Base-by-base conservation (phyloP, 2,329 filamentous ascomycete species). In the Cladosporium colombiae region DNA sequence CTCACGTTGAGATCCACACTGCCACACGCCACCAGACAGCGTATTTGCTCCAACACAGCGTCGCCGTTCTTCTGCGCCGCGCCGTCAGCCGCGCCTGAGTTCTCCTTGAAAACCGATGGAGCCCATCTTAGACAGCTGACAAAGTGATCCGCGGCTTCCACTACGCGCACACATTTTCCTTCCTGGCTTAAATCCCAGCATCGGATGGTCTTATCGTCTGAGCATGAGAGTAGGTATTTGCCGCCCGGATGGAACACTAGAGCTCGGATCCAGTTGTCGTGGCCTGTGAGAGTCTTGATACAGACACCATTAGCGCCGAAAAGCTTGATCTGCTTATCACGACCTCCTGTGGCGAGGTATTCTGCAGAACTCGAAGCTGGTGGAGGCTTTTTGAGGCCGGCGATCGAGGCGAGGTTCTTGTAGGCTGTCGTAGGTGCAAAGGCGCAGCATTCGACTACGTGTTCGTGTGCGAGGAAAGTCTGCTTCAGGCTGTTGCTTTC, bases 141-240 rank as follows among this genome's bases (percentile, higher is more conserved):
- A 73, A 98, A 97, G 75, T 93, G 92, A 5, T 85, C 88, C 0
- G 88, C 88, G 68, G 92, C 91, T 44, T 85, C 83, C 18, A 98
- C 81, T 0, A 88, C 89, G 78, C 94, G 94, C 70, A 97, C 92
- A 72, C 92, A 94, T 74, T 93, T 93, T 50, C 91, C 92, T 76
- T 96, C 93, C 76, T 98, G 94, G 29, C 86, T 85, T 29, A 98
- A 81, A 80, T 98, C 94, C 94, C 94, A 98, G 81, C 93, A 97
- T 64, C 93, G 85, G 67, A 98, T 84, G 5, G 92, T 93, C 81
- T 95, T 96, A 80, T 98, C 94, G 76, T 98, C 94, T 18, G 90
- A 86, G 23, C 91, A 91, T 7, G 90, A 93, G 6, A 98, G 80
- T 1, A 98, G 84, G 74, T 95, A 97, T 78, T 94, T 96, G 52